A percentile compares a stretch with the other conserved stretches of the same genome.
Evolutionary conservation across 2,329 filamentous ascomycete genomes (phyloP).

Genomic region (Tricladium varicosporioides): DNA sequence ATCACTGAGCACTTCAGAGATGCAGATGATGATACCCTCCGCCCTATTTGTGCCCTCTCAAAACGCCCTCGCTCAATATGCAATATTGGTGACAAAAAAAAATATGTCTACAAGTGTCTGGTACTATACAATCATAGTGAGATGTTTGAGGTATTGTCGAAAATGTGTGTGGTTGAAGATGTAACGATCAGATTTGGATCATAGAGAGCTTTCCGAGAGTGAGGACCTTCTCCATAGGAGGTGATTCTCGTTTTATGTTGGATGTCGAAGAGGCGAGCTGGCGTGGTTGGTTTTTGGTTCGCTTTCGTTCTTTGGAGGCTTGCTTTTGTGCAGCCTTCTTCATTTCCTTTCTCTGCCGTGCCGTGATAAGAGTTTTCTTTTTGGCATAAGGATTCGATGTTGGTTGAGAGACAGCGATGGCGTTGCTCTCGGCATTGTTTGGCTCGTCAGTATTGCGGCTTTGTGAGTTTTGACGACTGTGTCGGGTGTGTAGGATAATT

Average conservation of each 20-base stretch:
- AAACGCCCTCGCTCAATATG: background rate
- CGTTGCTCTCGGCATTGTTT: background rate
- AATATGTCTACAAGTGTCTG: background rate
- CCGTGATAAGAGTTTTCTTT: conserved; percentile 2
- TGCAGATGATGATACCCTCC: background rate
- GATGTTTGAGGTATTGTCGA: background rate
- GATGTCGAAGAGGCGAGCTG: background rate
- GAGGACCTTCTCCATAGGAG: background rate
- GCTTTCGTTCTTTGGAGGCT: conserved; percentile 7
- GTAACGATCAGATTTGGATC: conserved; percentile 1
- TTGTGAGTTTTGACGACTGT: background rate
- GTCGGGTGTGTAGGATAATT: conserved; percentile 7
- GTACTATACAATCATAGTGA: background rate
- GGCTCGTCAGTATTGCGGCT: background rate
- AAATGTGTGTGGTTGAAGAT: background rate
- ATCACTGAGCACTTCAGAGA: background rate
- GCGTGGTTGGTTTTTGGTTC: background rate
- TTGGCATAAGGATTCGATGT: background rate
- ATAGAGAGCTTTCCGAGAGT: background rate
- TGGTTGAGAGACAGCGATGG: background rate
- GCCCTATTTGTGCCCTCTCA: background rate
- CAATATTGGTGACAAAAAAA: background rate
- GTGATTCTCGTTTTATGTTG: background rate
- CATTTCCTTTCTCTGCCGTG: conserved; percentile 3
- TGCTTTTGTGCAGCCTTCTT: conserved; percentile 9